Percentiles rank a stretch among this genome's conserved stretches.
Conservation (phyloP, 148 eudicot genomes). For the Silene uniflora region DNA sequence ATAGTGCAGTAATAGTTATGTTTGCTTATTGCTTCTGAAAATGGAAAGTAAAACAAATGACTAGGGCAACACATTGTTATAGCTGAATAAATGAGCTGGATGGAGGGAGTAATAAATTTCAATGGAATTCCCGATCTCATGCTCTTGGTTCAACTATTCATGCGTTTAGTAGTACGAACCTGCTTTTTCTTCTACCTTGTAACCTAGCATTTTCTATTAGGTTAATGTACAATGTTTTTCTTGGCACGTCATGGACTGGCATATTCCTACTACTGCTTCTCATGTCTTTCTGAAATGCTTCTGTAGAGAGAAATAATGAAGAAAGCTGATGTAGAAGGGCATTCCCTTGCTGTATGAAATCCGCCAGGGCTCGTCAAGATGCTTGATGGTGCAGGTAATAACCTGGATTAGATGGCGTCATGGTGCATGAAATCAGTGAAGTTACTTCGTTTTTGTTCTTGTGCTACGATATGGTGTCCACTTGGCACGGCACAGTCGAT, state of each 20-base stretch:
- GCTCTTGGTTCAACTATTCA: no score
- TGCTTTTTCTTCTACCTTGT: not conserved
- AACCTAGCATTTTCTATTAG: not conserved
- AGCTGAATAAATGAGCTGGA: no score
- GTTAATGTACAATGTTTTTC: not conserved
- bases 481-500: no score
- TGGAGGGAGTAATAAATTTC: not conserved
- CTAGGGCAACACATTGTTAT: no score
- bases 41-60: no score
- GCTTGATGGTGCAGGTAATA: not conserved
- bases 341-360: slow-evolving; percentile 22
- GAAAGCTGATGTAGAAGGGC: slow-evolving; percentile 46
- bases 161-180: no score
- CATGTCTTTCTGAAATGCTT: slow-evolving; percentile 3
- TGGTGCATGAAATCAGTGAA: not conserved
- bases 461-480: not conserved
- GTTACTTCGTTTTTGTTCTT: not conserved
- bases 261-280: not conserved
- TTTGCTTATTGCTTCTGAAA: no score
- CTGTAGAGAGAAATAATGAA: slow-evolving; percentile 57
- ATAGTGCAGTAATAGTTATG: no score
- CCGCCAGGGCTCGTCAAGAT: not conserved
- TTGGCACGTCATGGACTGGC: not conserved
- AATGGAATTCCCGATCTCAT: not conserved
- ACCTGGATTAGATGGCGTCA: not conserved